These are phyloP conservation scores for Stachybotrys echinatus DNA, from an alignment of 2,329 filamentous ascomycete genomes.

Conservation along the genomic window DNA sequence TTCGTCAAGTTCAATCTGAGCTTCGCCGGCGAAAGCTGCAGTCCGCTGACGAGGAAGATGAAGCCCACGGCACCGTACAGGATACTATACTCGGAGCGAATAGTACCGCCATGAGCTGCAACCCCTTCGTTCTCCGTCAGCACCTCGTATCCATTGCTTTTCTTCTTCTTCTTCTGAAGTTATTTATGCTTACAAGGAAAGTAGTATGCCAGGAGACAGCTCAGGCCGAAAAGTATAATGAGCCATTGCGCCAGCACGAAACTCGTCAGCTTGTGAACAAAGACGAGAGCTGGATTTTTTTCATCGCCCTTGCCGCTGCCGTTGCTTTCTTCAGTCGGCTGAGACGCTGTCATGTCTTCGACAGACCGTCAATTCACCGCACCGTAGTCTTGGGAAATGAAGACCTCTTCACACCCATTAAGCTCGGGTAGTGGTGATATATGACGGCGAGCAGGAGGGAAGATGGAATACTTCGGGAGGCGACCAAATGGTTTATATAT, in stretches of 20 bases:
- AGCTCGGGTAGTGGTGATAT: too few relatives aligned
- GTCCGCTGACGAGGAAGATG: constrained; percentile 67
- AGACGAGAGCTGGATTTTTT: neutral
- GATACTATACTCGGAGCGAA: constrained; percentile 53
- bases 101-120: constrained; percentile 40
- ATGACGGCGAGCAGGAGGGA: too few relatives aligned
- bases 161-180: neutral
- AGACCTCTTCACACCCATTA: too few relatives aligned
- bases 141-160: neutral
- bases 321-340: neutral
- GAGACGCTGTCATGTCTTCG: neutral
- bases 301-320: neutral
- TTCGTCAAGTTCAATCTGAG: constrained; percentile 57
- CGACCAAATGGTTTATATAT: too few relatives aligned
- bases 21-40: constrained; percentile 60
- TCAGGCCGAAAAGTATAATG: constrained; percentile 53
- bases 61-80: constrained; percentile 64
- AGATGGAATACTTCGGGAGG: too few relatives aligned
- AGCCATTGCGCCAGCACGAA: constrained; percentile 57
- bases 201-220: constrained; percentile 40
- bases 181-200: constrained; percentile 32
- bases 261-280: constrained; percentile 12
- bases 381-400: too few relatives aligned
- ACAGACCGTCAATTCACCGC: too few relatives aligned
- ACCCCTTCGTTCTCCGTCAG: constrained; percentile 27